phyloP scores from a whole-genome alignment of 2,329 filamentous ascomycete genomes.

The Xylariaceae sp. region DNA sequence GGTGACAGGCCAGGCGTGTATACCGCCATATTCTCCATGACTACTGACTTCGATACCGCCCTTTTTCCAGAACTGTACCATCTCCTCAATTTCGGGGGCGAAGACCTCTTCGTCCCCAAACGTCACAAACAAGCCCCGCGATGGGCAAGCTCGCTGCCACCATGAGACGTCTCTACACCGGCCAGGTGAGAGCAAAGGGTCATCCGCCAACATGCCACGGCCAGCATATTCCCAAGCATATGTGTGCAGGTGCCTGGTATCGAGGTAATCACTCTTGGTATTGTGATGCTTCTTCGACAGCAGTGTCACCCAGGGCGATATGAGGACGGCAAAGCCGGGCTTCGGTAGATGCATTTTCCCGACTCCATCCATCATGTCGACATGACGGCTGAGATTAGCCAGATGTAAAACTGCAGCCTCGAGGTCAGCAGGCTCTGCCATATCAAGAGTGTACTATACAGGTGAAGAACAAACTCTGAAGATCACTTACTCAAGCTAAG shows the following conservation, averaged over 20 bases:
- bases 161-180: slow-evolving; percentile 58
- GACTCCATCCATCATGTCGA: slow-evolving; percentile 30
- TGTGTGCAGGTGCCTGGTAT: slow-evolving; percentile 57
- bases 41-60: slow-evolving; percentile 50
- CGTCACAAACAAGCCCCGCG: slow-evolving; percentile 61
- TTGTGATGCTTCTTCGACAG: slow-evolving; percentile 62
- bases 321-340: slow-evolving; percentile 59
- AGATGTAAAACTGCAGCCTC: slow-evolving; percentile 55
- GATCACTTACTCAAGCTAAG: slow-evolving; percentile 52
- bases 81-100: slow-evolving; percentile 59
- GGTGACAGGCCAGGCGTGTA: slow-evolving; percentile 81
- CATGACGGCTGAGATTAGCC: slow-evolving; percentile 39
- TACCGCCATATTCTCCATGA: slow-evolving; percentile 58
- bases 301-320: slow-evolving; percentile 77
- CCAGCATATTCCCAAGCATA: slow-evolving; percentile 69
- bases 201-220: slow-evolving; percentile 40
- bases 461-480: not conserved
- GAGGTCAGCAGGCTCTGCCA: not conserved
- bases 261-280: slow-evolving; percentile 70
- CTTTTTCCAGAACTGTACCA: slow-evolving; percentile 52
- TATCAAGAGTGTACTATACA: not conserved
- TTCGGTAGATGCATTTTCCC: slow-evolving; percentile 31
- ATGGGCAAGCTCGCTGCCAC: slow-evolving; percentile 64
- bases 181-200: slow-evolving; percentile 64
- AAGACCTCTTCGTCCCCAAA: slow-evolving; percentile 77